Evolutionary conservation across 2,329 filamentous ascomycete species (phyloP).

Genomic region (Macrophomina phaseolina): DNA sequence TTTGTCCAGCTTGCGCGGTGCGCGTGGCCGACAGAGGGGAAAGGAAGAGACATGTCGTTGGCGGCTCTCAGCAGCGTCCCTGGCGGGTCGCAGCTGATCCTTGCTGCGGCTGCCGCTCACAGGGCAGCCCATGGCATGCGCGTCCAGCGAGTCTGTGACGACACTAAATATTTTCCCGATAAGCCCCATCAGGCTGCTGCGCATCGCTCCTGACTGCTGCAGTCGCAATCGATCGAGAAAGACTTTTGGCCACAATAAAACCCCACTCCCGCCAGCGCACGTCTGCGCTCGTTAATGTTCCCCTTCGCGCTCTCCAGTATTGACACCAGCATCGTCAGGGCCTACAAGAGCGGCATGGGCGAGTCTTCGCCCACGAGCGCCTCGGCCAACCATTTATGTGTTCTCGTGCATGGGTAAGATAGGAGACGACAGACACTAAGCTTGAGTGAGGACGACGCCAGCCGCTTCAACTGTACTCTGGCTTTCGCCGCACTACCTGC

Average conservation of each 20-base stretch:
- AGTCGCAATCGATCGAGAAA: background rate
- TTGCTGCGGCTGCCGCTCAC: background rate
- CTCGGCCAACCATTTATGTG: slow-evolving; percentile 67
- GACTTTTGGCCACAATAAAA: slow-evolving; percentile 24
- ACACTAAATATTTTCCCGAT: slow-evolving; percentile 11
- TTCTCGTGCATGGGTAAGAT: slow-evolving; percentile 75
- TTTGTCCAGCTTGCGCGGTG: background rate
- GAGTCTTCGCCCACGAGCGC: slow-evolving; percentile 25
- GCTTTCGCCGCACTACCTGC: background rate
- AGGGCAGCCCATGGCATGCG: background rate
- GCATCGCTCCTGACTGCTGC: background rate
- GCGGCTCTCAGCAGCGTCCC: slow-evolving; percentile 3
- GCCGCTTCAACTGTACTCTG: slow-evolving; percentile 6
- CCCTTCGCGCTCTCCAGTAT: slow-evolving; percentile 37
- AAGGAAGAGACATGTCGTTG: slow-evolving; percentile 3
- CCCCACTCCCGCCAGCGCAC: slow-evolving; percentile 22
- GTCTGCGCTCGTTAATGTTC: slow-evolving; percentile 25
- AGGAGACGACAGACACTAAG: background rate
- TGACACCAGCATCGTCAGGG: slow-evolving; percentile 30
- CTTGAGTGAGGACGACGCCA: background rate
- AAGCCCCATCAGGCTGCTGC: slow-evolving; percentile 5
- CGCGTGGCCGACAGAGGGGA: slow-evolving; percentile 5
- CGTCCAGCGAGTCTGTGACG: background rate
- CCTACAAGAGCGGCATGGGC: slow-evolving; percentile 31
- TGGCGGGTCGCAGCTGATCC: background rate